Conservation (phyloP, 768 basidiomycete species). For the Agrocybe praecox region DNA sequence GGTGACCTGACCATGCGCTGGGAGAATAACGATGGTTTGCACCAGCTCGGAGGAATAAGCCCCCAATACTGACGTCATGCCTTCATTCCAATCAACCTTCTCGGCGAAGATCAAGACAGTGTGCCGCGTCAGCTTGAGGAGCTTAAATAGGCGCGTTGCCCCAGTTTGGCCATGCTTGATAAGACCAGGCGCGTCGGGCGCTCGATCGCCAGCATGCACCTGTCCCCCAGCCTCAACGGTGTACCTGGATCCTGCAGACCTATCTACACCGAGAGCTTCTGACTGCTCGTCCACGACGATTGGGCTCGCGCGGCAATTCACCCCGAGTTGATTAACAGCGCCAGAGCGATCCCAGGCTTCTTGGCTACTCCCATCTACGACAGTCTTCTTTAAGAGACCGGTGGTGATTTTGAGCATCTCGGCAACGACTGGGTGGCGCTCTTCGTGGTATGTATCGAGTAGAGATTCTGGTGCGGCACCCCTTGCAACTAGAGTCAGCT, state of each 20-base stretch:
- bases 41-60: background rate
- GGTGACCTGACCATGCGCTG: background rate
- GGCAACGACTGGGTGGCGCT: slow-evolving; percentile 36
- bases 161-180: background rate
- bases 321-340: slow-evolving; percentile 43
- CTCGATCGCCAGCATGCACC: slow-evolving; percentile 46
- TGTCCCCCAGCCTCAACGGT: slow-evolving; percentile 24
- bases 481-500: slow-evolving; percentile 33
- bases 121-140: slow-evolving; percentile 36
- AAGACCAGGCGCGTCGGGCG: slow-evolving; percentile 42
- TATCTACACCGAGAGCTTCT: background rate
- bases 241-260: slow-evolving; percentile 22
- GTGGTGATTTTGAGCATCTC: slow-evolving; percentile 34
- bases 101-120: slow-evolving; percentile 42
- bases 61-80: background rate
- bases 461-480: slow-evolving; percentile 25
- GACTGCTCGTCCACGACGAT: slow-evolving; percentile 43
- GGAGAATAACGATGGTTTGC: background rate
- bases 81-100: slow-evolving; percentile 10
- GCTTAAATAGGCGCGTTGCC: slow-evolving; percentile 31
- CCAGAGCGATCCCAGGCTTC: slow-evolving; percentile 22
- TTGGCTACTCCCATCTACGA: slow-evolving; percentile 7
- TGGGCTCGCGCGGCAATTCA: slow-evolving; percentile 56
- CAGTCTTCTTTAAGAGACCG: slow-evolving; percentile 18
- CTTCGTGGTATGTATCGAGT: slow-evolving; percentile 33